Base-by-base conservation (phyloP, 306 rosid species). In the Vigna mungo region DNA sequence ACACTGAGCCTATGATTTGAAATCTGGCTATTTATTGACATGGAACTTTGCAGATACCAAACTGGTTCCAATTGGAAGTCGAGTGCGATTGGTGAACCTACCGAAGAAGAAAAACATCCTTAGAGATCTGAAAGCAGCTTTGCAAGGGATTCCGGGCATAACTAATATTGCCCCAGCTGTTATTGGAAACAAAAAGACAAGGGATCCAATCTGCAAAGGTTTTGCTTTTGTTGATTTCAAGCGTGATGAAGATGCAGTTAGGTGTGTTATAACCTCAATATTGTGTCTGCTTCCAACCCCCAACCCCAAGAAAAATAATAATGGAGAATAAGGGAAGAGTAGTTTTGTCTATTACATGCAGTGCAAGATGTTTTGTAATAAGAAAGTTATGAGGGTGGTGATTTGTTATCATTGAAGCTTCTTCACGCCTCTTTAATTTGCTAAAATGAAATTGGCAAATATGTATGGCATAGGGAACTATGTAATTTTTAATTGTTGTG, bases 181-280 rank as follows among this genome's bases (percentile, higher is more conserved):
- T 74, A 49, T 75, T 41, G 97, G 97, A 72, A 95, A 87, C 88
- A 90, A 90, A 86, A 94, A 92, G 86, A 95, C 98, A 41, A 88
- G 95, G 87, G 98, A 95, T 77, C 97, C 98, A 49, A 59, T 89
- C 63, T 95, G 98, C 88, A 92, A 90, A 87, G 98, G 97, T 60
- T 90, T 84, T 86, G 96, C 93, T 52, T 86, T 88, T 82, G 92
- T 95, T 80, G 84, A 89, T 88, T 92, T 89, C 87, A 86, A 79
- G 88, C 59, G 85, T 36, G 82, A 86, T 78, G 63, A 74, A 16
- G 96, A 89, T 62, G 98, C 98, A 68, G 74, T 78, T 51, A 89
- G 96, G 98, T 92, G 79, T 51, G 82, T 82, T 75, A 27, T 51
- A 62, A 52, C 25, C 69, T 72, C 75, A 52, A 36, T 62, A 34